These are phyloP conservation scores for Musa troglodytarum DNA, from an alignment of 176 grass and related monocot genomes.

Conservation along the genomic window DNA sequence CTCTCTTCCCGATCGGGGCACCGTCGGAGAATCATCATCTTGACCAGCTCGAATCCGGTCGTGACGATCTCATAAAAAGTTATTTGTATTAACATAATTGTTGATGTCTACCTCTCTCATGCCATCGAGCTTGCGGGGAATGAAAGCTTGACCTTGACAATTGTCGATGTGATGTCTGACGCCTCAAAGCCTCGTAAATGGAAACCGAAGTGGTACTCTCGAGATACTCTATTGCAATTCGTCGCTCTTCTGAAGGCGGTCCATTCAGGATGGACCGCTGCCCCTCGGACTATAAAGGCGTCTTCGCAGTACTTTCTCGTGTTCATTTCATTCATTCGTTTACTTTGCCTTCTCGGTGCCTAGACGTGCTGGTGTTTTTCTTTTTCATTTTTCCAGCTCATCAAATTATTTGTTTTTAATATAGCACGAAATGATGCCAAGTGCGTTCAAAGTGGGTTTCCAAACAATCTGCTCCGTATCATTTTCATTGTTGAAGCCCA, in stretches of 20 bases:
- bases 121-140: slow-evolving; percentile 41
- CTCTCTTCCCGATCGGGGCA: too few species aligned
- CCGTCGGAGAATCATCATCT: too few species aligned
- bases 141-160: slow-evolving; percentile 54
- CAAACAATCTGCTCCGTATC: too few species aligned
- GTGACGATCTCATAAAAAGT: too few species aligned
- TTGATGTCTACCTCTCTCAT: slow-evolving; percentile 23
- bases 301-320: neutral
- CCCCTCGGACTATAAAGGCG: slow-evolving; percentile 57
- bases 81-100: too few species aligned
- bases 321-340: slow-evolving; percentile 71
- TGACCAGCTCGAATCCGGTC: too few species aligned
- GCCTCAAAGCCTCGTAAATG: slow-evolving; percentile 36
- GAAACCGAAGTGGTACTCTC: slow-evolving; percentile 69
- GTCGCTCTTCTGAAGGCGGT: slow-evolving; percentile 68
- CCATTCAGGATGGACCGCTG: slow-evolving; percentile 28
- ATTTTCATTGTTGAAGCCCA: too few species aligned
- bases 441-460: too few species aligned
- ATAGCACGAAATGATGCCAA: too few species aligned
- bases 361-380: neutral
- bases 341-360: slow-evolving; percentile 20
- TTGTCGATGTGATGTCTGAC: slow-evolving; percentile 31
- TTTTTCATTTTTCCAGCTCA: neutral
- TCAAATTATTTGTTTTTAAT: neutral
- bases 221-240: slow-evolving; percentile 69